Percentiles rank a stretch among this genome's conserved stretches.
phyloP scores from a whole-genome alignment of 2,329 filamentous ascomycete species.

The Elsinoe australis region DNA sequence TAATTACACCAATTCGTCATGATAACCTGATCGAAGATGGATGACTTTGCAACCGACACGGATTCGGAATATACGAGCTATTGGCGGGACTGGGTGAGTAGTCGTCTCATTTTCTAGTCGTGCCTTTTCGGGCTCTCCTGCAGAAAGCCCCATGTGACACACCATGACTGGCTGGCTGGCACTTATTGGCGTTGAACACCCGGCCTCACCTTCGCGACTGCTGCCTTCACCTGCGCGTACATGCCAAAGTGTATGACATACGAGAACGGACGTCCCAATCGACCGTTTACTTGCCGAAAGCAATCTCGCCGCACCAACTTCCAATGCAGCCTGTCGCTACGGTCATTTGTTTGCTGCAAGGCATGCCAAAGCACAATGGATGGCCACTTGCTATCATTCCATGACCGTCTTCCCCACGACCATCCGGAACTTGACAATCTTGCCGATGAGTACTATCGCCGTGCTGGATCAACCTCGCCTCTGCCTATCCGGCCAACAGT shows the following conservation, averaged over 20 bases:
- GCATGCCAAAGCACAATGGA: not conserved
- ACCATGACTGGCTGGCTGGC: constrained; percentile 7
- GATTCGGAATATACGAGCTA: constrained; percentile 99
- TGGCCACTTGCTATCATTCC: constrained; percentile 3
- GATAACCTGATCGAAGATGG: constrained; percentile 51
- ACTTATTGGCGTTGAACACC: not conserved
- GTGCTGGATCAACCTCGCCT: not conserved
- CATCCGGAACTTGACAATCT: constrained; percentile 13
- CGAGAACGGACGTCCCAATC: not conserved
- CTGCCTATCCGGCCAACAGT: constrained; percentile 1
- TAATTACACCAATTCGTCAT: constrained; percentile 10
- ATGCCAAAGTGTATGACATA: not conserved
- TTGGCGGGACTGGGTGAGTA: constrained; percentile 96
- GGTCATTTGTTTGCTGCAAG: not conserved
- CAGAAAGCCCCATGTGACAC: constrained; percentile 13
- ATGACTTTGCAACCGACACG: constrained; percentile 95
- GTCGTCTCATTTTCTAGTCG: not conserved
- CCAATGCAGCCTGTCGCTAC: constrained; percentile 1
- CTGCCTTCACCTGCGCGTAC: not conserved
- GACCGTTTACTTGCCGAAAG: not conserved
- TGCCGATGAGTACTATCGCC: constrained; percentile 11
- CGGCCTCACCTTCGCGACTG: not conserved
- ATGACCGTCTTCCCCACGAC: constrained; percentile 9
- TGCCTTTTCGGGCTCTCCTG: constrained; percentile 11
- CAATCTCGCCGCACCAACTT: constrained; percentile 1